Evolutionary conservation across 345 rosid species (phyloP).

Genomic region (Hibiscus syriacus): DNA sequence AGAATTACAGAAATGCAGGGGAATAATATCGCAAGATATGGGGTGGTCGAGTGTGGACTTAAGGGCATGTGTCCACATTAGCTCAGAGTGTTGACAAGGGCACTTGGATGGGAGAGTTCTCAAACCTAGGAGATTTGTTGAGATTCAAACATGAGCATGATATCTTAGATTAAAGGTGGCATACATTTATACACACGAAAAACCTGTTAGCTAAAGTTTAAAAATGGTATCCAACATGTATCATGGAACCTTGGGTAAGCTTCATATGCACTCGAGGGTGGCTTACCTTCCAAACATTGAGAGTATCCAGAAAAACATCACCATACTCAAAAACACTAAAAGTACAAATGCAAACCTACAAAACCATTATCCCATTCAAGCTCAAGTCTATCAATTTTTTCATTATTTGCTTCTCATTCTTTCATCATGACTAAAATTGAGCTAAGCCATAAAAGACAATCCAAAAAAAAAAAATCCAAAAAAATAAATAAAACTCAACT

Average conservation of each 20-base stretch:
- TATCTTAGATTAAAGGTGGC: neutral
- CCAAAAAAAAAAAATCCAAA: neutral
- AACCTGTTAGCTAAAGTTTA: neutral
- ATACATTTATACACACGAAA: neutral
- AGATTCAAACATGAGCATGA: neutral
- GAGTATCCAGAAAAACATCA: neutral
- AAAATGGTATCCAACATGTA: neutral
- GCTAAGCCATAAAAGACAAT: neutral
- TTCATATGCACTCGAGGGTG: neutral
- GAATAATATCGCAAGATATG: no score
- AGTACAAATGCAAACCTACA: neutral
- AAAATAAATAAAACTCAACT: neutral
- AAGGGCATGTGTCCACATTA: neutral
- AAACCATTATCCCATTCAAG: neutral
- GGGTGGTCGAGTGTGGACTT: neutral
- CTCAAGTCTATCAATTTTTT: neutral
- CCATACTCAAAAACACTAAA: neutral
- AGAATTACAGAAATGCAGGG: neutral
- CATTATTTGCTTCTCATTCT: neutral
- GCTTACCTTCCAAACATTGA: neutral
- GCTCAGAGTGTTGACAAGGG: neutral
- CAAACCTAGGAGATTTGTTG: neutral
- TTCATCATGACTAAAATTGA: neutral
- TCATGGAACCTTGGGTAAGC: neutral
- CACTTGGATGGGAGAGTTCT: neutral